These are phyloP conservation scores for Xylariaceae sp. DNA, from an alignment of 2,329 filamentous ascomycete genomes.

Conservation along the genomic window DNA sequence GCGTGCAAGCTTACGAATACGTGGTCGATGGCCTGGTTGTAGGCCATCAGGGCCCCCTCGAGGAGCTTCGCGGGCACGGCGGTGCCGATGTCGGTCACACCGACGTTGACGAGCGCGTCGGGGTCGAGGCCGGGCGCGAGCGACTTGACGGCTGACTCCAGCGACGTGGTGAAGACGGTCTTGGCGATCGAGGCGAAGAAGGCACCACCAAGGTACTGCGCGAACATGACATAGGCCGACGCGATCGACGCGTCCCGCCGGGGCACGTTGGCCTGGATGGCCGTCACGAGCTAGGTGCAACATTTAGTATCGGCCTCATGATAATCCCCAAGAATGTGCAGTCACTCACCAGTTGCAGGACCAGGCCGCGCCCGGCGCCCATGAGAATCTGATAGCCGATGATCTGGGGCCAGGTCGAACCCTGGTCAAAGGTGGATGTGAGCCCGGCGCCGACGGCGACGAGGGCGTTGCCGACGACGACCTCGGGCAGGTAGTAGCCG, in stretches of 20 bases:
- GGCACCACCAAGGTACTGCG: conserved; percentile 43
- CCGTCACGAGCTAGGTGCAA: conserved; percentile 15
- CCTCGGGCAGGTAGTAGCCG: conserved; percentile 29
- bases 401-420: conserved; percentile 22
- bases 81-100: neutral
- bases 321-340: too few relatives aligned
- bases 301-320: too few relatives aligned
- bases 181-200: conserved; percentile 42
- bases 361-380: conserved; percentile 20
- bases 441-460: conserved; percentile 27
- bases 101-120: neutral
- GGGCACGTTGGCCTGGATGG: conserved; percentile 20
- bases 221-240: conserved; percentile 36
- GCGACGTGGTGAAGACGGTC: conserved; percentile 40
- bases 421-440: conserved; percentile 23
- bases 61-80: neutral
- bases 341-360: conserved; percentile 18
- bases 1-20: conserved; percentile 12
- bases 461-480: conserved; percentile 22
- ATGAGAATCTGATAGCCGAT: conserved; percentile 25
- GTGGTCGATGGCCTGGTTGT: conserved; percentile 4
- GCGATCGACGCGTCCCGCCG: conserved; percentile 16
- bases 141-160: neutral
- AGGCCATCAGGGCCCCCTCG: conserved; percentile 1
- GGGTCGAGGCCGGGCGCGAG: neutral